Evolutionary conservation across 2,329 filamentous ascomycete species (phyloP).

Genomic region (Alternaria alternata): DNA sequence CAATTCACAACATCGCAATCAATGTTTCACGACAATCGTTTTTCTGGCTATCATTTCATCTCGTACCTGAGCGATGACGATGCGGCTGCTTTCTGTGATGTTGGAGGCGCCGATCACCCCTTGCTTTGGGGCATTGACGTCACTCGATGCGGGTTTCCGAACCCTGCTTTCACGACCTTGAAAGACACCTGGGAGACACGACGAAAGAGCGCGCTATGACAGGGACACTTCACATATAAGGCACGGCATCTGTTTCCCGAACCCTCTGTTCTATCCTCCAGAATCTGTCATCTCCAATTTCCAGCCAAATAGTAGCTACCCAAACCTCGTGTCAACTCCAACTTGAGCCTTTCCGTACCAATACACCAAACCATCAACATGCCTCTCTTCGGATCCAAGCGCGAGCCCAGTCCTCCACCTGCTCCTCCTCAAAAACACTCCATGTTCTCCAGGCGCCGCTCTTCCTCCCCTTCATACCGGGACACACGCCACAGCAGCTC

Average conservation of each 20-base stretch:
- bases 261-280: not conserved
- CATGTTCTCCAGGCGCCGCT: slow-evolving; percentile 51
- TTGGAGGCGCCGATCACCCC: slow-evolving; percentile 13
- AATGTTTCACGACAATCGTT: slow-evolving; percentile 1
- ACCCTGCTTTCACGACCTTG: slow-evolving; percentile 12
- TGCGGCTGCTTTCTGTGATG: slow-evolving; percentile 10
- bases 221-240: slow-evolving; percentile 5
- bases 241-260: not conserved
- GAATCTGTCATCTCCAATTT: not conserved
- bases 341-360: not conserved
- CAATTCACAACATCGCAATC: not conserved
- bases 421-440: slow-evolving; percentile 36
- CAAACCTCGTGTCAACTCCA: not conserved
- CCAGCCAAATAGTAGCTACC: not conserved
- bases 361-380: slow-evolving; percentile 24
- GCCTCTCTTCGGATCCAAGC: slow-evolving; percentile 48
- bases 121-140: slow-evolving; percentile 23
- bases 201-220: not conserved
- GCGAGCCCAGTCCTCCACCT: slow-evolving; percentile 33
- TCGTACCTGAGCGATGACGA: slow-evolving; percentile 12
- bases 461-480: slow-evolving; percentile 32
- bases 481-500: slow-evolving; percentile 30
- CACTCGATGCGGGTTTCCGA: slow-evolving; percentile 18
- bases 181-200: not conserved
- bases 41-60: not conserved